Base-by-base conservation (phyloP, 2,329 filamentous ascomycete genomes). In the Gaeumannomyces sp. region DNA sequence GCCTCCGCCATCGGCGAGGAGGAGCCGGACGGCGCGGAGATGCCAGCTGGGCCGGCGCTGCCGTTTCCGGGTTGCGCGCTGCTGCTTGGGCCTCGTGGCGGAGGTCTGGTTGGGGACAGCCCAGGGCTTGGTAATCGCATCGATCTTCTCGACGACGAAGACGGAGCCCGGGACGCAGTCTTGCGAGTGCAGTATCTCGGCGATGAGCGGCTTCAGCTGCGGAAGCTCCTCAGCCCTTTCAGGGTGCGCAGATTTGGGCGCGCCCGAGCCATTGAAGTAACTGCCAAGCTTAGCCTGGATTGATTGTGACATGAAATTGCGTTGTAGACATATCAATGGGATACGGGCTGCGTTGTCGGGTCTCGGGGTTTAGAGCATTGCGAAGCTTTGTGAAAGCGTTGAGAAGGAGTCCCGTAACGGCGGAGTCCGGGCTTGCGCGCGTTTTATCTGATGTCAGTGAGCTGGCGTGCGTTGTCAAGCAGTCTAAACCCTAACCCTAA, bases 1-100 rank as follows among this genome's bases (percentile, higher is more conserved):
- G 45, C 45, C 45, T 68, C 80, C 76, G 1, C 83, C 82, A 67
- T 86, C 83, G 53, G 83, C 80, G 0, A 86, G 76, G 0, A 85
- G 64, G 14, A 86, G 68, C 2, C 82, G 76, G 0, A 84, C 69
- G 2, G 76, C 74, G 38, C 81, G 79, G 19, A 53, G 45, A 11
- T 53, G 76, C 45, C 45, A 6, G 45, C 45, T 4, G 22, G 22
- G 35, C 35, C 53, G 61, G 58, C 31, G 27, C 27, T 33, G 58
- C 6, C 45, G 45, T 19, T 62, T 28, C 27, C 25, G 45, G 11
- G 19, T 22, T 27, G 31, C 50, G 38, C 61, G 28, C 27, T 62
- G 45, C 19, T 59, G 62, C 25, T n/a, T 56, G 25, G 28, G 35
- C 13, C 11, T 16, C 13, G 59, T 1, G 3, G 38, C 45, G 19